Evolutionary conservation across 108 stramenopile species (phyloP).

Genomic region (Heterococcus sp.): DNA sequence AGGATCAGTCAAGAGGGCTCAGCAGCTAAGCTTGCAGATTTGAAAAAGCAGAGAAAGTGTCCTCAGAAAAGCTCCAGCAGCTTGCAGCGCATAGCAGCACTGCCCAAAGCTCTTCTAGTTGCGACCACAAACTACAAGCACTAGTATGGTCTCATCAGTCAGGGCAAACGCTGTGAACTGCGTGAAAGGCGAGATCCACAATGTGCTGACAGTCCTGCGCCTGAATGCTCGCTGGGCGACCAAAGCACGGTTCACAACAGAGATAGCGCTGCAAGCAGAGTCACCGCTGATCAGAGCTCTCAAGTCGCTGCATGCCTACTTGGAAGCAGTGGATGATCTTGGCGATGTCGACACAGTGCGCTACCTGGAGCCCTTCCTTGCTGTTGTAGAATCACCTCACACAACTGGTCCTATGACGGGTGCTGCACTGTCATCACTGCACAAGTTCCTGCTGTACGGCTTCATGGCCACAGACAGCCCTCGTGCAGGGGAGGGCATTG

Average conservation of each 20-base stretch:
- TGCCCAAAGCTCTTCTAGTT: background rate
- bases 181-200: constrained; percentile 65
- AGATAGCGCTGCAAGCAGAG: constrained; percentile 57
- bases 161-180: constrained; percentile 21
- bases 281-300: constrained; percentile 54
- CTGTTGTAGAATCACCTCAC: constrained; percentile 56
- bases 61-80: too few relatives aligned
- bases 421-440: constrained; percentile 55
- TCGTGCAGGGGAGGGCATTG: constrained; percentile 51
- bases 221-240: constrained; percentile 60
- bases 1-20: too few relatives aligned
- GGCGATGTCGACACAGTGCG: constrained; percentile 55
- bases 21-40: too few relatives aligned
- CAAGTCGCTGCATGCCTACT: constrained; percentile 53
- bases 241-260: constrained; percentile 45
- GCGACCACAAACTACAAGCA: background rate
- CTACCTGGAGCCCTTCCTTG: constrained; percentile 57
- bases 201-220: constrained; percentile 59
- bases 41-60: too few relatives aligned
- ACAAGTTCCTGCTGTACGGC: constrained; percentile 63
- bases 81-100: too few relatives aligned
- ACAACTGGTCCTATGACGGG: constrained; percentile 59
- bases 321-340: constrained; percentile 58
- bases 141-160: background rate
- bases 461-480: constrained; percentile 53